These are phyloP conservation scores for Zoysia matrella DNA, from an alignment of 202 grass and related monocot genomes.

Conservation along the genomic window DNA sequence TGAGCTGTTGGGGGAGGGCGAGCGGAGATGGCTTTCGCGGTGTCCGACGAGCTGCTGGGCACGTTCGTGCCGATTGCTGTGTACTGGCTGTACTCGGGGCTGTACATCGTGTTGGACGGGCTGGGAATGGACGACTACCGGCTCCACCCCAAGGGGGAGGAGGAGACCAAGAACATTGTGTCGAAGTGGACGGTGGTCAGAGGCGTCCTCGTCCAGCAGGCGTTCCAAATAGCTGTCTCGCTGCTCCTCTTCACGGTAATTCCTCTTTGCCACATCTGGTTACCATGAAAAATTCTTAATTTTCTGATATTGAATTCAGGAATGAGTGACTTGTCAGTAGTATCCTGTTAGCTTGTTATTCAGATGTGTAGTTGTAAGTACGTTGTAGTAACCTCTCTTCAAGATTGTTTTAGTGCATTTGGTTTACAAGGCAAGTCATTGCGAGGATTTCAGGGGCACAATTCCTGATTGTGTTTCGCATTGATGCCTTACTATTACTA, in stretches of 20 bases:
- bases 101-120: constrained; percentile 54
- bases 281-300: neutral
- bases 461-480: neutral
- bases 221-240: constrained; percentile 64
- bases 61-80: constrained; percentile 75
- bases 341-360: neutral
- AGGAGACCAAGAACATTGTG: constrained; percentile 62
- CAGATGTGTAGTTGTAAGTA: neutral
- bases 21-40: constrained; percentile 49
- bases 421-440: neutral
- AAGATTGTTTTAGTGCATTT: neutral
- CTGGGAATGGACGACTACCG: constrained; percentile 63
- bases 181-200: constrained; percentile 61
- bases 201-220: constrained; percentile 68
- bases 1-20: neutral
- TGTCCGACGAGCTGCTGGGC: constrained; percentile 70
- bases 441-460: neutral
- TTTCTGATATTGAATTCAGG: neutral
- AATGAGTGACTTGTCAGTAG: neutral
- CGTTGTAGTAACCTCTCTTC: neutral
- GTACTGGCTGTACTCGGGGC: constrained; percentile 76
- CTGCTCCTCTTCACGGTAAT: constrained; percentile 69
- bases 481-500: constrained; percentile 1
- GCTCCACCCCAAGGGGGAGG: constrained; percentile 70
- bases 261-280: neutral